phyloP scores from a whole-genome alignment of 257 asterid genomes.

The Misopates orontium region DNA sequence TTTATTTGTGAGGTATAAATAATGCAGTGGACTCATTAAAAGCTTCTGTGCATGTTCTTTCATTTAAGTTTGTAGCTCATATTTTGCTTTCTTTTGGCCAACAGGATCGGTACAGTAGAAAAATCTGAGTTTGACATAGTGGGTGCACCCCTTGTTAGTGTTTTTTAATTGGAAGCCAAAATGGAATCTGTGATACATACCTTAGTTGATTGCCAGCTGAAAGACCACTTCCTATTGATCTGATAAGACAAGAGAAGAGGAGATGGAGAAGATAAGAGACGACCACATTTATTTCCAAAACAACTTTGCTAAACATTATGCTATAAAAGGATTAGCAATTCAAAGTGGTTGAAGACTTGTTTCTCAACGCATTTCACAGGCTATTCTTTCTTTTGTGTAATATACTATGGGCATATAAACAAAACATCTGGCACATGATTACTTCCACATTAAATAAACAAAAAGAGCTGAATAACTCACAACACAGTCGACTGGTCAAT shows the following conservation, averaged over 20 bases:
- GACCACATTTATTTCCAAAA: conserved; percentile 8
- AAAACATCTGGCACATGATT: conserved; percentile 4
- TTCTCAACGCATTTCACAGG: background rate
- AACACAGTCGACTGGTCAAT: background rate
- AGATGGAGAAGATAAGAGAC: conserved; percentile 22
- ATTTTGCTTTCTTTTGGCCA: conserved; percentile 7
- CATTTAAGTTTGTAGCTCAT: background rate
- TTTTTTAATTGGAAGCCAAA: background rate
- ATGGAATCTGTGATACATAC: conserved; percentile 24
- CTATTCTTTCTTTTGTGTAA: background rate
- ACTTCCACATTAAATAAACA: background rate
- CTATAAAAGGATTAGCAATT: background rate
- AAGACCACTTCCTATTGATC: conserved; percentile 45
- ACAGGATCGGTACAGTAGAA: background rate
- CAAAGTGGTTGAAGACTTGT: background rate
- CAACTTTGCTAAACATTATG: background rate
- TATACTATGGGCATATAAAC: background rate
- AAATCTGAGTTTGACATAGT: background rate
- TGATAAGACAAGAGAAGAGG: conserved; percentile 31
- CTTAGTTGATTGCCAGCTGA: conserved; percentile 62
- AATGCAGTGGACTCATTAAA: conserved; percentile 6
- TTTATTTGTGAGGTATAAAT: background rate
- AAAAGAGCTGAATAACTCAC: background rate
- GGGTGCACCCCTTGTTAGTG: background rate
- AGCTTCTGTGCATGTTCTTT: background rate